A percentile compares a stretch with the other conserved stretches of the same genome.
phyloP scores from a whole-genome alignment of 345 rosid species.

The Limnanthes douglasii region DNA sequence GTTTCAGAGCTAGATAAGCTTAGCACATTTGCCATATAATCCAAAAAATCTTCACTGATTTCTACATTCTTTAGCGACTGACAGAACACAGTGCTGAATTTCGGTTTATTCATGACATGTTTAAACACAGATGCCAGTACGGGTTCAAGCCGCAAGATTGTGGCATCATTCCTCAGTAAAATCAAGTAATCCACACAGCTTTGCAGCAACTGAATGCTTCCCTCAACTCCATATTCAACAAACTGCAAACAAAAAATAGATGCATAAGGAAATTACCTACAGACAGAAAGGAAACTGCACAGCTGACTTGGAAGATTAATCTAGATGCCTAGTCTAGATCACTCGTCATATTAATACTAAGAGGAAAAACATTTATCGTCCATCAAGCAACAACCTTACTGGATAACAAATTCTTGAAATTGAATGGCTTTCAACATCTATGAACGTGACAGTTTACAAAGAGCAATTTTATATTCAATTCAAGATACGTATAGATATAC shows the following conservation, averaged over 20 bases:
- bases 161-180: slow-evolving; percentile 16
- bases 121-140: slow-evolving; percentile 28
- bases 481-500: too few species aligned
- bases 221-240: slow-evolving; percentile 40
- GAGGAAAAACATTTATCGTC: too few species aligned
- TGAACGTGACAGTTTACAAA: too few species aligned
- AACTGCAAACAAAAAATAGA: slow-evolving; percentile 20
- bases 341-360: too few species aligned
- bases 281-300: neutral
- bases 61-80: slow-evolving; percentile 25
- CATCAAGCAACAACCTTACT: too few species aligned
- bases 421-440: too few species aligned
- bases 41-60: slow-evolving; percentile 30
- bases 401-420: too few species aligned
- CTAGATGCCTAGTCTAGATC: too few species aligned
- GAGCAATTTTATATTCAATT: too few species aligned
- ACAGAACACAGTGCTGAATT: slow-evolving; percentile 40
- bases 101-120: slow-evolving; percentile 33
- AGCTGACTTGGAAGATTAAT: too few species aligned
- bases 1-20: slow-evolving; percentile 42
- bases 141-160: slow-evolving; percentile 21
- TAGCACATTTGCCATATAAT: slow-evolving; percentile 21
- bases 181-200: slow-evolving; percentile 33
- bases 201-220: slow-evolving; percentile 31
- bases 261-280: too few species aligned